A percentile compares a stretch with the other conserved stretches of the same genome.
Evolutionary conservation across 345 rosid genomes (phyloP).

Genomic region (Sisymbrium altissimum): DNA sequence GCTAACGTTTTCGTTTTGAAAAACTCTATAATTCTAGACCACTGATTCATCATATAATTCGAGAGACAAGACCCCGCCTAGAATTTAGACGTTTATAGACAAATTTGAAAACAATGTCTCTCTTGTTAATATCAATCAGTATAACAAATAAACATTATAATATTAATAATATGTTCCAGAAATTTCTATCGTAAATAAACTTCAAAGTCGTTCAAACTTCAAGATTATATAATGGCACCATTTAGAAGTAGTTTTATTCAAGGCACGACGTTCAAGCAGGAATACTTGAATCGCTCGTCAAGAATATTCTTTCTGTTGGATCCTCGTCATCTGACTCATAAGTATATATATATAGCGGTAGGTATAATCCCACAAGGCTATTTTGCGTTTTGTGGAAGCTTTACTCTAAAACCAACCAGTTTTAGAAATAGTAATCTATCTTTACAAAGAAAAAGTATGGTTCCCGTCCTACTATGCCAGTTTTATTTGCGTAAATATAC

Average conservation of each 20-base stretch:
- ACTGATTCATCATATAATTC: background rate
- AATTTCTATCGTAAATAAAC: background rate
- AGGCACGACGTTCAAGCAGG: background rate
- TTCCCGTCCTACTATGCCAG: conserved; percentile 9
- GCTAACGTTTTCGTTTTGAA: background rate
- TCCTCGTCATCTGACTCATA: background rate
- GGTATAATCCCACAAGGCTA: background rate
- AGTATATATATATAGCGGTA: background rate
- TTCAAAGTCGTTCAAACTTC: background rate
- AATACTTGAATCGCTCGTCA: background rate
- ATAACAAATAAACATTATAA: background rate
- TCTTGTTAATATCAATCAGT: background rate
- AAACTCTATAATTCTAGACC: background rate
- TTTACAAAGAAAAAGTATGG: background rate
- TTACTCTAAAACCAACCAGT: background rate
- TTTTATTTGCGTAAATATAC: background rate
- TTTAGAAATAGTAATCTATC: conserved; percentile 1
- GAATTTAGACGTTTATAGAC: conserved; percentile 8
- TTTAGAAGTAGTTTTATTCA: background rate
- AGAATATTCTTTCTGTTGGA: background rate
- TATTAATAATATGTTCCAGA: background rate
- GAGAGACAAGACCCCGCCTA: conserved; percentile 29
- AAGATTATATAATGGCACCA: background rate
- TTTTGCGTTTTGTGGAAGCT: conserved; percentile 12
- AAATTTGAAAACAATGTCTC: conserved; percentile 7